Evolutionary conservation across 2,329 filamentous ascomycete genomes (phyloP), one percentile per base, ranked within the genome.

Genomic region (Penicillium sp.): DNA sequence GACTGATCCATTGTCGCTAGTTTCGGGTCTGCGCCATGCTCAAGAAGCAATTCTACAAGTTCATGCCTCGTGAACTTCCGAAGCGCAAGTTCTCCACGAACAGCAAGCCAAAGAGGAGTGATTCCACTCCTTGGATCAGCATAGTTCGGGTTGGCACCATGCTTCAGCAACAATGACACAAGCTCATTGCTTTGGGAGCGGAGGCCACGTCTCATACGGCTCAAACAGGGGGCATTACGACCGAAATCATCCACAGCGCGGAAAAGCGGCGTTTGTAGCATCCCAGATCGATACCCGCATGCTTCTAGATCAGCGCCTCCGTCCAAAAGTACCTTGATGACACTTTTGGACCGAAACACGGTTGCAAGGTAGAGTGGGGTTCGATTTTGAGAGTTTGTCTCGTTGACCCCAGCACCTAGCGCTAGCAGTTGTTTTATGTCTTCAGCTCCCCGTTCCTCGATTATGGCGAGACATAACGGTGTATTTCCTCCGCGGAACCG

Each of bases 31-130:
- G 48, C 26, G 1, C 48, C 41, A 3, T 45, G 27, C 13, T 26
- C 16, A 38, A 51, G 19, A 23, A 51, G 35, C 29, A 36, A 14
- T 35, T 13, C n/a, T 26, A 32, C 35, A 16, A 48, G 9, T 18
- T 14, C 26, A 19, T 44, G 13, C 34, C 39, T 26, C 23, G 23
- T 23, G 23, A 5, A 23, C 1, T 14, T 18, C 30, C 7, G 11
- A 35, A 50, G n/a, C 11, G 4, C 26, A 2, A 11, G 13, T 2
- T 19, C 1, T 26, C 14, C 14, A 14, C 30, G 18, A 14, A 50
- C 14, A 13, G 39, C 47, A 36, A 50, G 47, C 39, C 47, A 50
- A 10, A 50, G 19, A 35, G 47, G 39, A n/a, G 47, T 32, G 7
- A 43, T 43, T 2, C 47, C 47, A 35, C 11, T n/a, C 19, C 10